These are phyloP conservation scores for Pelargonium myrrhifolium DNA, from an alignment of 441 rosid genomes.

Conservation along the genomic window DNA sequence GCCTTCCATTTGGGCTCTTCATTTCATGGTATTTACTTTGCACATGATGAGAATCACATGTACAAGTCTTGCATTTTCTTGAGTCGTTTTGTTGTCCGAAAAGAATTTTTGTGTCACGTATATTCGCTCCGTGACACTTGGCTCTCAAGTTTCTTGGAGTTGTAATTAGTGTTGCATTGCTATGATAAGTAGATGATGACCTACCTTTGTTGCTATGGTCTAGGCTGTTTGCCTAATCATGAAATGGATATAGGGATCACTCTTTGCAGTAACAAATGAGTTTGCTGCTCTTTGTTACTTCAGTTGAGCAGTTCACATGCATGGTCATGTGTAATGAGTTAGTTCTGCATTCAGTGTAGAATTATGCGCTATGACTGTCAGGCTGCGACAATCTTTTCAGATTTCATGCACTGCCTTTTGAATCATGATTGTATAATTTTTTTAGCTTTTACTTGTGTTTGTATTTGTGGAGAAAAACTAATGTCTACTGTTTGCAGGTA, in stretches of 20 bases:
- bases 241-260: too few species aligned
- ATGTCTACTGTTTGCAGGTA: slow-evolving; percentile 43
- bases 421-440: neutral
- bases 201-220: too few species aligned
- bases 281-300: neutral
- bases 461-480: slow-evolving; percentile 17
- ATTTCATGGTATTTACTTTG: too few species aligned
- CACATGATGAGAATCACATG: too few species aligned
- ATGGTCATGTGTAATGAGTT: neutral
- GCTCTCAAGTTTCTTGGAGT: neutral
- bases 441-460: neutral
- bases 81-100: too few species aligned
- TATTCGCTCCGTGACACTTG: too few species aligned
- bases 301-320: neutral
- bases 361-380: neutral
- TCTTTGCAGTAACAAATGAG: neutral
- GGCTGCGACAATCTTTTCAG: neutral
- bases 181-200: too few species aligned
- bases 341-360: neutral
- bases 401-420: neutral
- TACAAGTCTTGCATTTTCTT: too few species aligned
- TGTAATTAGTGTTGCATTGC: neutral
- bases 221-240: too few species aligned
- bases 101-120: too few species aligned
- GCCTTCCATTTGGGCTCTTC: too few species aligned